phyloP scores from a whole-genome alignment of 2,329 filamentous ascomycete genomes.

The Microdochium trichocladiopsis region DNA sequence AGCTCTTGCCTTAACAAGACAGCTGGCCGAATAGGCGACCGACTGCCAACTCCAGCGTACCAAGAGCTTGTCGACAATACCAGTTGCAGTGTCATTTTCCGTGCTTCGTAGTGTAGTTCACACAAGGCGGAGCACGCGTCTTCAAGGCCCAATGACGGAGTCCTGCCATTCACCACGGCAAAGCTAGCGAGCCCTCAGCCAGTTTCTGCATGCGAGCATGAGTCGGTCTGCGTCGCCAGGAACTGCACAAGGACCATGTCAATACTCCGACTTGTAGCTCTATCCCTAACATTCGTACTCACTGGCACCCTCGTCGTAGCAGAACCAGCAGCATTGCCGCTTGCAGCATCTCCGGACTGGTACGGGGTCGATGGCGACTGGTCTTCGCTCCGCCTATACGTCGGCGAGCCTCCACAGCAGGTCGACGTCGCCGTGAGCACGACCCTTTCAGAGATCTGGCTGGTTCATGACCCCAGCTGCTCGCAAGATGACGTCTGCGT shows the following conservation, averaged over 20 bases:
- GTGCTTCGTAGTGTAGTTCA: too few relatives aligned
- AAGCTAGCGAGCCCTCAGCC: neutral
- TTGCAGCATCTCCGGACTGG: conserved; percentile 9
- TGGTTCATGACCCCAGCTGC: conserved; percentile 53
- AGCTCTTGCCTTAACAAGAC: too few relatives aligned
- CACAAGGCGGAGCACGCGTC: too few relatives aligned
- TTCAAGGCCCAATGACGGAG: neutral
- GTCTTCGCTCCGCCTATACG: conserved; percentile 60
- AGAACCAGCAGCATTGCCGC: neutral
- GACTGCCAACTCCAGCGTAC: too few relatives aligned
- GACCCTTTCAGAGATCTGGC: conserved; percentile 64
- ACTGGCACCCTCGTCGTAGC: neutral
- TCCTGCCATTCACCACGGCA: neutral
- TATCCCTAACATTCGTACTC: neutral
- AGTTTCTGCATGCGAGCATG: neutral
- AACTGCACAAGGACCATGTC: neutral
- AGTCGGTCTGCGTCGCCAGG: neutral
- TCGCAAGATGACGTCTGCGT: conserved; percentile 43
- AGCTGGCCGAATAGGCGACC: too few relatives aligned
- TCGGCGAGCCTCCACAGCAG: conserved; percentile 35
- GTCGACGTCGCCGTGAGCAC: conserved; percentile 58
- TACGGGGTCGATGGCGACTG: conserved; percentile 54
- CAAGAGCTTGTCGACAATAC: too few relatives aligned
- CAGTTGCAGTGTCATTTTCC: too few relatives aligned
- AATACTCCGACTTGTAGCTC: neutral